Evolutionary conservation across 495 filamentous ascomycete genomes (phyloP), one percentile per base, ranked within the genome.

Genomic region (Neurospora sp.): DNA sequence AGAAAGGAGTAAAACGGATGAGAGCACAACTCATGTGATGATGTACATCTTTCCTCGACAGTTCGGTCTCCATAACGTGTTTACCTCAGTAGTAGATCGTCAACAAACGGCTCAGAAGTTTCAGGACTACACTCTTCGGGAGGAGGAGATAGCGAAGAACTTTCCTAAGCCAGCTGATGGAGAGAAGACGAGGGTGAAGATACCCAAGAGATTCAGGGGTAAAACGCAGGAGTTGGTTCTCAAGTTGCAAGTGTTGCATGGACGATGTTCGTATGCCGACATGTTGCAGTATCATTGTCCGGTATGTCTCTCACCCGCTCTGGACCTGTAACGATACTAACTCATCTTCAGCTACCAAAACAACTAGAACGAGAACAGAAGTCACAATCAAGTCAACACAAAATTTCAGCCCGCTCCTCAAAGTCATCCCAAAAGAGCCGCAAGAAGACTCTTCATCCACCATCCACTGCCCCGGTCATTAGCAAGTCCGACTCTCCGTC

Each of bases 21-120:
- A 82, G 4, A 85, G 91, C 70, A 92, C 89, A 0, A 76, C 90
- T 8, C 93, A 91, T 73, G 82, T 98, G 37, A 88, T 97, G 88
- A 94, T 93, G 82, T 95, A 99, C 79, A 89, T 99, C 2, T 99
- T 99, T 74, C 96, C 96, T 40, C 86, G 91, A 22, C 94, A 98
- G 78, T 98, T 97, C 78, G 89, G 89, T 4, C 83, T 99, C 14
- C 92, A 95, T 75, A 99, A 97, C 81, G 93, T 91, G n/a, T 98
- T 98, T 76, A 92, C 91, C 0, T 89, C 88, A 1, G 78, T 82
- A 12, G 83, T 91, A 16, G 86, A 95, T 76, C 78, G 76, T 17
- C 87, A 81, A 39, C 88, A 94, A 73, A 93, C 89, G 0, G 82
- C 85, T 1, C 90, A 93, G 69, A 85, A 86, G 40, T 89, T 94